Base-by-base conservation (phyloP, 129 eudicot genomes). In the Centaurea solstitialis region DNA sequence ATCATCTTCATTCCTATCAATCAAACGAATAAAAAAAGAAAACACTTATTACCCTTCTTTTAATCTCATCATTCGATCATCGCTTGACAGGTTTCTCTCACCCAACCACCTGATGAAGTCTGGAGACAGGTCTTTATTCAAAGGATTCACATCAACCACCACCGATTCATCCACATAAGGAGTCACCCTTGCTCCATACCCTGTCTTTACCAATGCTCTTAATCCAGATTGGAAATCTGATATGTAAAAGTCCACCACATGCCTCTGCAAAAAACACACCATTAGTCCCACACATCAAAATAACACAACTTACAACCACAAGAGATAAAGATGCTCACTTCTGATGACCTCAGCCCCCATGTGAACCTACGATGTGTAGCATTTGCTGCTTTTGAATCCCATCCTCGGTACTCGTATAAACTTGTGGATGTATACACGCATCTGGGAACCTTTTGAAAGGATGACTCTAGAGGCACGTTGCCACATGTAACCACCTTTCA, bases 151-250 rank as follows among this genome's bases (percentile, higher is more conserved):
- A 26, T 92, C 97, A 86, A 90, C 84, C 15, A 88, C 88, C 75
- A 87, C 91, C 37, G 90, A 86, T 74, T 88, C 94, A 26, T 92
- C 91, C 79, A 92, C 97, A 40, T 92, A 90, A 22, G 97, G 94
- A 71, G 93, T 92, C 71, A 92, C 92, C 74, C 86, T 89, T 20
- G 94, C 92, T 68, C 97, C 97, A 76, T 80, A 88, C 12, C 97
- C 97, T 10, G 94, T 90, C 84, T 92, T 92, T 4, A 92, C 97
- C 84, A 92, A 79, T 47, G 97, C 97, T 70, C 97, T 86, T 73
- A 92, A 83, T n/a, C 97, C 97, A 41, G 97, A 89, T 82, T 92
- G 97, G 87, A 89, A 92, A 82, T 92, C 97, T 23, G 97, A 92
- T 66, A 92, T 92, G 91, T 92, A 92, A 61, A 92, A 92, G 78